A percentile compares a stretch with the other conserved stretches of the same genome.
Evolutionary conservation across 2,329 filamentous ascomycete genomes (phyloP).

Genomic region (Trichoderma koningii): DNA sequence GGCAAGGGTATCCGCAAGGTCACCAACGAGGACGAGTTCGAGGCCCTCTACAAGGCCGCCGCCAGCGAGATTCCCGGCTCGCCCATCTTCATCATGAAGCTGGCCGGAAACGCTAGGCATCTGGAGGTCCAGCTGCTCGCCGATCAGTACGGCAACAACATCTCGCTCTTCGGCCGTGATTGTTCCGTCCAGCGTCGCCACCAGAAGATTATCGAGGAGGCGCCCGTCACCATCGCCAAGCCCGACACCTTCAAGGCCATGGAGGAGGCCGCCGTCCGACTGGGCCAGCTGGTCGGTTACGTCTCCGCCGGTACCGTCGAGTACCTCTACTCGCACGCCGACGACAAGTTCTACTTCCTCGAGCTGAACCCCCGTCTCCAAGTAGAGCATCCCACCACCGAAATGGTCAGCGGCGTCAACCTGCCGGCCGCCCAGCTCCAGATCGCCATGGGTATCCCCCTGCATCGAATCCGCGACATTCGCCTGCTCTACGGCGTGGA

Average conservation of each 20-base stretch:
- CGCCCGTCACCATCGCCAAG: slow-evolving; percentile 94
- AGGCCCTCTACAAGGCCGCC: slow-evolving; percentile 87
- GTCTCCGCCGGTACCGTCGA: slow-evolving; percentile 98
- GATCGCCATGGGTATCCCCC: slow-evolving; percentile 96
- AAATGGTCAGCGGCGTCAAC: slow-evolving; percentile 99
- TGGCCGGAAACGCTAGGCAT: slow-evolving; percentile 93
- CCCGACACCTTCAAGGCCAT: slow-evolving; percentile 87
- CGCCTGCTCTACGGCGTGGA: slow-evolving; percentile 94
- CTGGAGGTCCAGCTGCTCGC: slow-evolving; percentile 96
- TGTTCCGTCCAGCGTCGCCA: slow-evolving; percentile 98
- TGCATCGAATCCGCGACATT: slow-evolving; percentile 95
- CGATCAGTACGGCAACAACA: slow-evolving; percentile 99
- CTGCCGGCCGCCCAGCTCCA: slow-evolving; percentile 95
- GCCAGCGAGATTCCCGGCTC: slow-evolving; percentile 97
- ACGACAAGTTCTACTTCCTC: slow-evolving; percentile 99
- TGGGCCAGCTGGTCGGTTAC: slow-evolving; percentile 93
- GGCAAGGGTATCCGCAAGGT: slow-evolving; percentile 99
- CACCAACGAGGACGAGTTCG: slow-evolving; percentile 79
- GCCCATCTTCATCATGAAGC: slow-evolving; percentile 99
- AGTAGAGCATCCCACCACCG: slow-evolving; percentile 98
- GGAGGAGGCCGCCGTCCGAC: slow-evolving; percentile 93
- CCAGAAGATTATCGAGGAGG: slow-evolving; percentile 99
- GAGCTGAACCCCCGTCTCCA: slow-evolving; percentile 98
- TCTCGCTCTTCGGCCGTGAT: slow-evolving; percentile 97
- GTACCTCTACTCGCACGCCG: slow-evolving; percentile 96